Conservation (phyloP, 495 filamentous ascomycete species). For the Aspergillus hancockii region DNA sequence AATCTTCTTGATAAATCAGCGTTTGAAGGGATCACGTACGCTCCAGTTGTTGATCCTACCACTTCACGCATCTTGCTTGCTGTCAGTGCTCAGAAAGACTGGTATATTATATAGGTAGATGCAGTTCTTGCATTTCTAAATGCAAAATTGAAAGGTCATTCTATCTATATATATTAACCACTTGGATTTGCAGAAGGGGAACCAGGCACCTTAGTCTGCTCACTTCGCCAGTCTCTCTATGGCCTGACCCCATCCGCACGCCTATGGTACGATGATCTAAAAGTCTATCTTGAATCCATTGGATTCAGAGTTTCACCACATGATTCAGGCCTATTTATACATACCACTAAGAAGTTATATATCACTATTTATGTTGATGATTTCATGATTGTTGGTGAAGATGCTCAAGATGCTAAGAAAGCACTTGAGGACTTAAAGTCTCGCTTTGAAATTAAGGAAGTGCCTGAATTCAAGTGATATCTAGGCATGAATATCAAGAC, state of each 20-base stretch:
- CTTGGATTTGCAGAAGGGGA: slow-evolving; percentile 4
- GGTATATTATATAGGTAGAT: not conserved
- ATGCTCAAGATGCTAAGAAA: not conserved
- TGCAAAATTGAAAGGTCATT: slow-evolving; percentile 5
- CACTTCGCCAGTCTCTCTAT: slow-evolving; percentile 2
- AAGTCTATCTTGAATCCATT: slow-evolving; percentile 5
- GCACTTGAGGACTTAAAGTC: slow-evolving; percentile 2
- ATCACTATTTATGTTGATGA: slow-evolving; percentile 5
- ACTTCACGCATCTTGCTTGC: slow-evolving; percentile 1
- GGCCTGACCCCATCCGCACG: slow-evolving; percentile 2
- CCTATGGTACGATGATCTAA: slow-evolving; percentile 3
- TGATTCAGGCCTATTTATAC: slow-evolving; percentile 3
- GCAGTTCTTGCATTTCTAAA: slow-evolving; percentile 6
- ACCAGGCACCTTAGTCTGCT: slow-evolving; percentile 2
- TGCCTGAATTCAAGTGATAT: slow-evolving; percentile 6
- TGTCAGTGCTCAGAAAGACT: slow-evolving; percentile 5
- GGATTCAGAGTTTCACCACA: slow-evolving; percentile 7
- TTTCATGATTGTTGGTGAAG: slow-evolving; percentile 5
- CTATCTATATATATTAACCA: not conserved
- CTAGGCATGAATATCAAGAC: slow-evolving; percentile 5
- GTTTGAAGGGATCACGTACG: slow-evolving; percentile 5
- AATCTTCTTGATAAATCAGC: slow-evolving; percentile 5
- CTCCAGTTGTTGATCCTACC: slow-evolving; percentile 5
- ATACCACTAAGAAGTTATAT: slow-evolving; percentile 3
- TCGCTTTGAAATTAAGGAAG: slow-evolving; percentile 4